These are phyloP conservation scores for Aristolochia californica DNA, from an alignment of 164 flowering plant genomes.

Conservation along the genomic window DNA sequence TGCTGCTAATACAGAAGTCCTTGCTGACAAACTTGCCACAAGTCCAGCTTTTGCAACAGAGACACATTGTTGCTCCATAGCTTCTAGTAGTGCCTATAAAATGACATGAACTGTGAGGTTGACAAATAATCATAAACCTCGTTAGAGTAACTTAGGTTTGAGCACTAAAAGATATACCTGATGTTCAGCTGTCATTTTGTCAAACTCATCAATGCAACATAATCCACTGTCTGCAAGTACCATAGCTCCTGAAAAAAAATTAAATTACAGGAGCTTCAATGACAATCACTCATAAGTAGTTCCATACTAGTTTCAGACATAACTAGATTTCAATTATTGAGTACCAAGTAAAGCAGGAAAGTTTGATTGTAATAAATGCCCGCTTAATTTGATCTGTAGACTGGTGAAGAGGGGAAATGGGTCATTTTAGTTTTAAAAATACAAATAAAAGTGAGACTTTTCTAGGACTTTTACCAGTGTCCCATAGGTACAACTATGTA, in stretches of 20 bases:
- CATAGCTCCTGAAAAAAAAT: conserved; percentile 73
- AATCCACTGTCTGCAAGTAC: conserved; percentile 98
- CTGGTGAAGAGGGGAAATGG: too few relatives aligned
- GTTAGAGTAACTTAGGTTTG: background rate
- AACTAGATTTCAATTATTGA: too few relatives aligned
- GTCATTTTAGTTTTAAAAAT: too few relatives aligned
- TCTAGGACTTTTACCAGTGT: too few relatives aligned
- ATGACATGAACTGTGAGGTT: too few relatives aligned
- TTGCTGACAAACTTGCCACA: conserved; percentile 94
- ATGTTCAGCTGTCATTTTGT: conserved; percentile 97
- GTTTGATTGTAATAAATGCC: too few relatives aligned
- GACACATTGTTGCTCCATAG: conserved; percentile 99
- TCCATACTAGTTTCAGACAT: background rate
- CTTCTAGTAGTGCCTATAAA: conserved; percentile 81
- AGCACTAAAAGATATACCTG: conserved; percentile 44
- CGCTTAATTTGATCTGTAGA: too few relatives aligned
- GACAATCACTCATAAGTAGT: background rate
- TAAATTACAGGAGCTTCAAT: background rate
- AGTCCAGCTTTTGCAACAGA: conserved; percentile 99
- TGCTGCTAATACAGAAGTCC: conserved; percentile 92
- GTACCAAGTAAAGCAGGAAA: too few relatives aligned
- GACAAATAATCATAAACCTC: too few relatives aligned
- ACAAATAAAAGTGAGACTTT: too few relatives aligned
- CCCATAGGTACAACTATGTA: too few relatives aligned
- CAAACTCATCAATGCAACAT: conserved; percentile 98